These are phyloP conservation scores for Sporothrix dimorphospora DNA, from an alignment of 2,329 filamentous ascomycete genomes.

Conservation along the genomic window DNA sequence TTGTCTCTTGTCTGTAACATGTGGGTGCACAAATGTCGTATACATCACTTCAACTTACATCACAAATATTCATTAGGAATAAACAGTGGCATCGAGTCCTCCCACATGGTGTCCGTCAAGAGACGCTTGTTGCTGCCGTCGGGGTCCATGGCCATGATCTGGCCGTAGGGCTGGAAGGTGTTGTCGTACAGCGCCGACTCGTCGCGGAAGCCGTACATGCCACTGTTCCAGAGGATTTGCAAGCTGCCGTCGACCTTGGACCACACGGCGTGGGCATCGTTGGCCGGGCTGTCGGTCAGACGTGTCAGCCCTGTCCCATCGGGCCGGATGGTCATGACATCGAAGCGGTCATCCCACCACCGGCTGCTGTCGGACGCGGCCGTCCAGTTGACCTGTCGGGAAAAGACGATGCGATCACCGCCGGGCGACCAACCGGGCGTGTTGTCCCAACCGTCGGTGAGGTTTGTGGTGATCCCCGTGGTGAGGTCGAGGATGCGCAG, in stretches of 20 bases:
- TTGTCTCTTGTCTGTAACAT: too few relatives aligned
- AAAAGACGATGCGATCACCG: neutral
- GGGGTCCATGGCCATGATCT: slow-evolving; percentile 20
- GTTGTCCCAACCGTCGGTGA: slow-evolving; percentile 11
- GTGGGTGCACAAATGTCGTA: too few relatives aligned
- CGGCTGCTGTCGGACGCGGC: neutral
- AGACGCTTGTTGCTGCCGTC: slow-evolving; percentile 21
- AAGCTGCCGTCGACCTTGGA: neutral
- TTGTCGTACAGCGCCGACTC: slow-evolving; percentile 13
- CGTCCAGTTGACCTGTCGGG: slow-evolving; percentile 5
- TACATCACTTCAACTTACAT: neutral
- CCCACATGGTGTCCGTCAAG: slow-evolving; percentile 19
- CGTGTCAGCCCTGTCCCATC: neutral
- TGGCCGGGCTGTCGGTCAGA: neutral
- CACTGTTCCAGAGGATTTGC: slow-evolving; percentile 5
- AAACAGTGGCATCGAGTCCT: slow-evolving; percentile 15
- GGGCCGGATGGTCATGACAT: neutral
- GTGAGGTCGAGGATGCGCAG: slow-evolving; percentile 5
- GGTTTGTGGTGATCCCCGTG: neutral
- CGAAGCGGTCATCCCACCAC: slow-evolving; percentile 1
- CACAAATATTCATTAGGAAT: neutral
- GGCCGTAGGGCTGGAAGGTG: slow-evolving; percentile 17
- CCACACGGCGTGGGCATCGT: slow-evolving; percentile 14
- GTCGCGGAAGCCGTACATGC: slow-evolving; percentile 15
- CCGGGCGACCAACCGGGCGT: slow-evolving; percentile 12